Base-by-base conservation (phyloP, 73 alveolate genomes). In the Diophrys appendiculata region DNA sequence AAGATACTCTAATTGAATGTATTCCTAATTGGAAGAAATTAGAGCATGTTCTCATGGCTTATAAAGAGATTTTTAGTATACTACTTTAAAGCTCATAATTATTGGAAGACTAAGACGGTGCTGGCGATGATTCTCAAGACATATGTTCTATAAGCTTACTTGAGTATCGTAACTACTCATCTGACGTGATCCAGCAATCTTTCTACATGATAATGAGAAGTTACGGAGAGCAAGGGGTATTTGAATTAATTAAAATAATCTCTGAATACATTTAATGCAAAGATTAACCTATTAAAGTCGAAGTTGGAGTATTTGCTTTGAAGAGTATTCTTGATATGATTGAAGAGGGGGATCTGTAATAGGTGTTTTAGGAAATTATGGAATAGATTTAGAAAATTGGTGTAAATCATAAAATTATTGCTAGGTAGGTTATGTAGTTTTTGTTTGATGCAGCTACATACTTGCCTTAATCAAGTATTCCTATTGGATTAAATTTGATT, bases 71-170 rank as follows among this genome's bases (percentile, higher is more conserved):
- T 0, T 54, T 60, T 30, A 69, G 73, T 30, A 33, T 82, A 31
- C 32, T 82, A 18, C 29, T 82, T 13, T 8, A 82, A 33, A 73
- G 43, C 35, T 28, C 84, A 0, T 30, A 2, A 29, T 30, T 24
- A 43, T 28, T 31, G 0, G 89, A 55, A 13, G 71, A 53, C 18
- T 30, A 33, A 0, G 29, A 34, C 0, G 84, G 53, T 25, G 78
- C 54, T 0, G 77, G 64, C 26, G 90, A 82, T 3, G 90, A 82
- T n/a, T 2, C 29, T 18, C 83, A 80, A 8, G 69, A 54, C 14
- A 33, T 35, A 25, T 71, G 60, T 22, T 82, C 83, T 32, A 73
- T 82, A 84, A 65, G 90, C 34, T 56, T 82, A 22, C 24, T 73
- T 14, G 74, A 74, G 32, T 73, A 73, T 34, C 56, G 90, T 34